These are phyloP conservation scores for Epichloe gansuensis DNA, from an alignment of 2,329 filamentous ascomycete genomes.

Conservation along the genomic window DNA sequence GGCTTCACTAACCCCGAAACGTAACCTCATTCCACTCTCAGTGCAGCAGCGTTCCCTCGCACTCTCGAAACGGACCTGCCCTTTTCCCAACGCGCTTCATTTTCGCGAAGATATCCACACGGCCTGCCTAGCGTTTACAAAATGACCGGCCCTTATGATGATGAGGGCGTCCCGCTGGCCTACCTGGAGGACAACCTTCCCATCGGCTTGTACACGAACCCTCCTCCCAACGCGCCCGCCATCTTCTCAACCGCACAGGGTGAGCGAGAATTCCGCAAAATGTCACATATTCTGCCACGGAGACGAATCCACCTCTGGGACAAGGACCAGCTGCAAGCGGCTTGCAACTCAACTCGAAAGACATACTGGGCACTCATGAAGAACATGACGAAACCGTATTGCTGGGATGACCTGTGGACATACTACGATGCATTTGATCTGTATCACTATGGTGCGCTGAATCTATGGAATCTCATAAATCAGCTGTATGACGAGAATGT, in stretches of 20 bases:
- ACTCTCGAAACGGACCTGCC: conserved; percentile 14
- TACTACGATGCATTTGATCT: conserved; percentile 37
- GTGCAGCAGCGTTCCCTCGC: conserved; percentile 10
- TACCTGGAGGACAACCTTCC: conserved; percentile 25
- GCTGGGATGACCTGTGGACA: conserved; percentile 29
- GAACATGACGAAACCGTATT: conserved; percentile 17
- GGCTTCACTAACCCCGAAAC: not conserved
- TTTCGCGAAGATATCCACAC: conserved; percentile 22
- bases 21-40: not conserved
- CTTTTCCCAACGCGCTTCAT: conserved; percentile 13
- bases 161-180: conserved; percentile 13
- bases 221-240: conserved; percentile 18
- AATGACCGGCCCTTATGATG: conserved; percentile 16
- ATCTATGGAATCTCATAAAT: conserved; percentile 34
- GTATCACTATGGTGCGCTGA: conserved; percentile 32
- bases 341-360: conserved; percentile 26
- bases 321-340: conserved; percentile 24
- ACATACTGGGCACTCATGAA: conserved; percentile 24
- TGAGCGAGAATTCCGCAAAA: conserved; percentile 15
- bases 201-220: conserved; percentile 24
- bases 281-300: conserved; percentile 15
- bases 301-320: conserved; percentile 26
- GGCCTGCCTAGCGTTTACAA: conserved; percentile 23
- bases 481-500: conserved; percentile 28
- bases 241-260: conserved; percentile 28